A percentile compares a stretch with the other conserved stretches of the same genome.
Evolutionary conservation across 2,329 filamentous ascomycete species (phyloP).

Genomic region (Cladosporium oxysporum): DNA sequence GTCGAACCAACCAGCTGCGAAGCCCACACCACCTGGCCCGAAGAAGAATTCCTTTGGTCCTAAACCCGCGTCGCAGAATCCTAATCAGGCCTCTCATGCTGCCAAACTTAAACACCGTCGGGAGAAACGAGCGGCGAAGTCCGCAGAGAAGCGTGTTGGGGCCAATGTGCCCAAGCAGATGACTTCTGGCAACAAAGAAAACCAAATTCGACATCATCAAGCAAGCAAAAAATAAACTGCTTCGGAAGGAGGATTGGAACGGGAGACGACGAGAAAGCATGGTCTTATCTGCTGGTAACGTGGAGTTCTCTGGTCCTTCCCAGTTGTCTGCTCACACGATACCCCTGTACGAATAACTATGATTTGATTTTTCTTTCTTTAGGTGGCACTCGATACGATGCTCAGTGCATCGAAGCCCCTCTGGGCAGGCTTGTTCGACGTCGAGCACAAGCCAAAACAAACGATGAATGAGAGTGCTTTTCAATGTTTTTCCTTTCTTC

Average conservation of each 20-base stretch:
- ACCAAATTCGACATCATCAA: background rate
- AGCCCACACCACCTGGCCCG: background rate
- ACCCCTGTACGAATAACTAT: slow-evolving; percentile 15
- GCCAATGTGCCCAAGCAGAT: background rate
- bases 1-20: background rate
- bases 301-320: slow-evolving; percentile 5
- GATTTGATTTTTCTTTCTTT: slow-evolving; percentile 9
- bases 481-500: background rate
- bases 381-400: slow-evolving; percentile 12
- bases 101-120: background rate
- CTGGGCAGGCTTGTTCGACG: background rate
- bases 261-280: background rate
- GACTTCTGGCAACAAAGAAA: background rate
- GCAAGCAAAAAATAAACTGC: background rate
- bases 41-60: background rate
- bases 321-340: slow-evolving; percentile 14
- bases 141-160: no score
- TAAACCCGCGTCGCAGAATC: background rate
- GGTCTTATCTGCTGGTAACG: slow-evolving; percentile 7
- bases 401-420: background rate
- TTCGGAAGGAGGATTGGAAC: background rate
- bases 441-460: background rate
- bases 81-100: background rate
- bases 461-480: slow-evolving; percentile 3
- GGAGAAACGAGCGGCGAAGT: background rate